A percentile compares a stretch with the other conserved stretches of the same genome.
These are phyloP conservation scores for Pestalotiopsis sp. DNA, from an alignment of 2,329 filamentous ascomycete species.

Conservation along the genomic window DNA sequence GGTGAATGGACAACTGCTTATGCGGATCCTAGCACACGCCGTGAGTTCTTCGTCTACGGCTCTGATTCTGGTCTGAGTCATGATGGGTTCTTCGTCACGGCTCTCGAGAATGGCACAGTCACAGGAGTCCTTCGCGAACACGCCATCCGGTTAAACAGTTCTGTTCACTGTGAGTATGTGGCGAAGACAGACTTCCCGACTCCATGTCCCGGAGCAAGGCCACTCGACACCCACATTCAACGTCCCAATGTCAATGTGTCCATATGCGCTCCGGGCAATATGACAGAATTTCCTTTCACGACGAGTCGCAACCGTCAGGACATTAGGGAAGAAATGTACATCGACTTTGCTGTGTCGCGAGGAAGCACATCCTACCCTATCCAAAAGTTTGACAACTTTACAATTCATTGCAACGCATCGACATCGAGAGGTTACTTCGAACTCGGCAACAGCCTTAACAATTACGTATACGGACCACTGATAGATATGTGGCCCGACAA, in stretches of 20 bases:
- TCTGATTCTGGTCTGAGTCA: neutral
- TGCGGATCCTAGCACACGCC: constrained; percentile 2
- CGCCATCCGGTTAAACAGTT: constrained; percentile 19
- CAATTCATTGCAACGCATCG: constrained; percentile 16
- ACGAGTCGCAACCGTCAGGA: constrained; percentile 19
- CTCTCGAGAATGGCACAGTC: constrained; percentile 16
- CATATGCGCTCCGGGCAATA: constrained; percentile 18
- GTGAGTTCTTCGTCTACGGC: constrained; percentile 13
- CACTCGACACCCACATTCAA: constrained; percentile 14
- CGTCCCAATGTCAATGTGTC: constrained; percentile 12
- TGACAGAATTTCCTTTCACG: constrained; percentile 18
- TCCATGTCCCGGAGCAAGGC: constrained; percentile 13
- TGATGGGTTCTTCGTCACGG: constrained; percentile 18
- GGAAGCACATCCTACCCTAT: neutral
- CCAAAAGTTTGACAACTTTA: constrained; percentile 14
- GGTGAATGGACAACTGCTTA: constrained; percentile 13
- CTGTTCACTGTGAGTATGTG: constrained; percentile 17
- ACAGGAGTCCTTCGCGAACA: constrained; percentile 19
- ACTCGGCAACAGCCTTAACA: constrained; percentile 17
- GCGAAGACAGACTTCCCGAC: constrained; percentile 15
- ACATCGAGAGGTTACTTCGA: constrained; percentile 20
- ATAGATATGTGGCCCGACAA: constrained; percentile 19
- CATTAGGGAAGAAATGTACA: constrained; percentile 16
- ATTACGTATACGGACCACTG: constrained; percentile 19
- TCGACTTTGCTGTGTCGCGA: constrained; percentile 15